Conservation (phyloP, 306 rosid genomes). For the Quercus parvula region DNA sequence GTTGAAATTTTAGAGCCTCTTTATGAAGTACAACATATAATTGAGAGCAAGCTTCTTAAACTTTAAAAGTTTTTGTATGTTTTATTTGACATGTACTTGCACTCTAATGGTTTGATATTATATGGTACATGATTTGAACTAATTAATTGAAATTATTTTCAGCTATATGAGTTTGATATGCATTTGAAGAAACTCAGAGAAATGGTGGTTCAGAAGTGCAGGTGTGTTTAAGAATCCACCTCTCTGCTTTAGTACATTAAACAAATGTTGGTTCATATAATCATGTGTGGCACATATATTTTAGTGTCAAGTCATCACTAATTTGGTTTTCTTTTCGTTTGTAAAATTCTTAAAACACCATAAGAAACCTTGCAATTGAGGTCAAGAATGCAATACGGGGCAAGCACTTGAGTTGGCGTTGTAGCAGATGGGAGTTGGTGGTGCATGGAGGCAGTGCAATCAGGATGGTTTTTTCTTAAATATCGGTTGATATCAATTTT, state of each 20-base stretch:
- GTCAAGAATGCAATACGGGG: background rate
- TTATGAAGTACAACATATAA: background rate
- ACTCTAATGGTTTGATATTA: conserved; percentile 7
- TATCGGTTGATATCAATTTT: background rate
- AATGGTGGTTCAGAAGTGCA: conserved; percentile 61
- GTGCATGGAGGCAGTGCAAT: background rate
- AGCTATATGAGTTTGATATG: conserved; percentile 61
- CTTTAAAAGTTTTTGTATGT: background rate
- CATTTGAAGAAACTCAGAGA: conserved; percentile 54
- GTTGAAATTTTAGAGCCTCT: conserved; percentile 6
- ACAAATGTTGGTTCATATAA: background rate
- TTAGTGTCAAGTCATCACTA: background rate
- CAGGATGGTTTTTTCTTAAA: background rate
- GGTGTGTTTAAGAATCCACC: conserved; percentile 39
- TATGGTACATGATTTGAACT: conserved; percentile 5
- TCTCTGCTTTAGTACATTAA: background rate
- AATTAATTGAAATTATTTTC: conserved; percentile 26
- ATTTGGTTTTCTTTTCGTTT: background rate
- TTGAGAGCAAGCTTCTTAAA: background rate
- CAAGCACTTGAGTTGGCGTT: background rate
- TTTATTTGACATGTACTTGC: conserved; percentile 1
- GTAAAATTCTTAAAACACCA: background rate
- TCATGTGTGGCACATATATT: background rate
- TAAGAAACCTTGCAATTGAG: background rate
- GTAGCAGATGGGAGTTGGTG: background rate